These are phyloP conservation scores for Toxicodendron radicans DNA, from an alignment of 345 rosid species.

Conservation along the genomic window DNA sequence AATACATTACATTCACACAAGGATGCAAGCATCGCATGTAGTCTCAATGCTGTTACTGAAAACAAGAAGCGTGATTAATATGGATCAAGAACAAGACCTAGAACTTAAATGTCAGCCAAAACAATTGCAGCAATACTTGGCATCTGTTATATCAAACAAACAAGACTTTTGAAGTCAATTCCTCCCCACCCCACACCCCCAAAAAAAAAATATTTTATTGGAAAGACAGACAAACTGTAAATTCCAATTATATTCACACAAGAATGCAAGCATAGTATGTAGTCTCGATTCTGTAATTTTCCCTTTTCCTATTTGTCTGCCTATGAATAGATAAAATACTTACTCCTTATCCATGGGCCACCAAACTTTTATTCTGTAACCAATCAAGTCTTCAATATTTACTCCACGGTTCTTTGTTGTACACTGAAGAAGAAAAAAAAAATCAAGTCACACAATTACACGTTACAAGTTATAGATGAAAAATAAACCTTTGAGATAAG, in stretches of 20 bases:
- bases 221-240: not conserved
- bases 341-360: conserved; percentile 99
- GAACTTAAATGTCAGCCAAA: not conserved
- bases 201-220: not conserved
- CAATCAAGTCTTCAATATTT: conserved; percentile 70
- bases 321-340: conserved; percentile 27
- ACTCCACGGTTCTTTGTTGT: conserved; percentile 52
- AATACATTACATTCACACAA: not conserved
- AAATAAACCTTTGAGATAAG: not conserved
- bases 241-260: not conserved
- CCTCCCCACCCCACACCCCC: not conserved
- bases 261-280: no score
- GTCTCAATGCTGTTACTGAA: no score
- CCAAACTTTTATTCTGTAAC: conserved; percentile 89
- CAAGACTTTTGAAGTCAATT: not conserved
- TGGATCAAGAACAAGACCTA: not conserved
- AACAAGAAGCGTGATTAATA: not conserved
- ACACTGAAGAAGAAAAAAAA: conserved; percentile 49
- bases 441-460: conserved; percentile 23
- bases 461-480: not conserved
- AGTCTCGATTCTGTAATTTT: not conserved
- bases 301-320: not conserved
- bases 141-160: not conserved
- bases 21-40: no score
- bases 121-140: not conserved